These are phyloP conservation scores for Lotus japonicus DNA, from an alignment of 306 rosid species.

Conservation along the genomic window DNA sequence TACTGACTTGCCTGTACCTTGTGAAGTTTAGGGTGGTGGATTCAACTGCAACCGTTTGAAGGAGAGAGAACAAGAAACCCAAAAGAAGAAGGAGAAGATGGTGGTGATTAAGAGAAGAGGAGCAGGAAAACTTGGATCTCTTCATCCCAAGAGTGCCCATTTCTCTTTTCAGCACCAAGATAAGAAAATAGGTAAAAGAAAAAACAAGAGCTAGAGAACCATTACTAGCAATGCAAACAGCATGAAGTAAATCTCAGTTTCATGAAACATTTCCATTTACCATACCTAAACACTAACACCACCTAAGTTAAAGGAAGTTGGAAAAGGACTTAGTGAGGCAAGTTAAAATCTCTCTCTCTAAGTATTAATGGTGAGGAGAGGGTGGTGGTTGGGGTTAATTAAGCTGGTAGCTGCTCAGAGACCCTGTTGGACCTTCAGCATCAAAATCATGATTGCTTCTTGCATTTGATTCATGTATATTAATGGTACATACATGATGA, in stretches of 20 bases:
- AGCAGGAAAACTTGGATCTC: background rate
- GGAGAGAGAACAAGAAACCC: slow-evolving; percentile 22
- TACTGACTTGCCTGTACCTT: slow-evolving; percentile 41
- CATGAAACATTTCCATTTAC: slow-evolving; percentile 31
- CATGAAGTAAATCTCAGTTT: slow-evolving; percentile 22
- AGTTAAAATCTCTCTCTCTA: background rate
- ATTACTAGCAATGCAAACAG: slow-evolving; percentile 32
- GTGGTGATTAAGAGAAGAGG: background rate
- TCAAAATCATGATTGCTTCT: slow-evolving; percentile 64
- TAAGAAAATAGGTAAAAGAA: background rate
- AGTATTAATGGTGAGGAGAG: slow-evolving; percentile 49
- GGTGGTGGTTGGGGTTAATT: slow-evolving; percentile 66
- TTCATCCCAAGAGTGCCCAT: slow-evolving; percentile 11
- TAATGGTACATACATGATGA: slow-evolving; percentile 7
- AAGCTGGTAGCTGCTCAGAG: slow-evolving; percentile 20
- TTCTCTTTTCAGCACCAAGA: slow-evolving; percentile 26
- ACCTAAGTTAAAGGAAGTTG: background rate
- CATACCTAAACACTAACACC: slow-evolving; percentile 11
- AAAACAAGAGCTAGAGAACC: slow-evolving; percentile 10
- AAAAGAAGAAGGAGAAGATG: slow-evolving; percentile 21
- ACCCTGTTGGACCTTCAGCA: slow-evolving; percentile 36
- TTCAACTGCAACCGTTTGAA: slow-evolving; percentile 22
- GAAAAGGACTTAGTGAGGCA: slow-evolving; percentile 14
- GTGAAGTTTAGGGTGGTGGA: slow-evolving; percentile 49
- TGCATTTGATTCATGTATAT: slow-evolving; percentile 57